Evolutionary conservation across 2,329 filamentous ascomycete species (phyloP).

Genomic region (Neurospora sp.): DNA sequence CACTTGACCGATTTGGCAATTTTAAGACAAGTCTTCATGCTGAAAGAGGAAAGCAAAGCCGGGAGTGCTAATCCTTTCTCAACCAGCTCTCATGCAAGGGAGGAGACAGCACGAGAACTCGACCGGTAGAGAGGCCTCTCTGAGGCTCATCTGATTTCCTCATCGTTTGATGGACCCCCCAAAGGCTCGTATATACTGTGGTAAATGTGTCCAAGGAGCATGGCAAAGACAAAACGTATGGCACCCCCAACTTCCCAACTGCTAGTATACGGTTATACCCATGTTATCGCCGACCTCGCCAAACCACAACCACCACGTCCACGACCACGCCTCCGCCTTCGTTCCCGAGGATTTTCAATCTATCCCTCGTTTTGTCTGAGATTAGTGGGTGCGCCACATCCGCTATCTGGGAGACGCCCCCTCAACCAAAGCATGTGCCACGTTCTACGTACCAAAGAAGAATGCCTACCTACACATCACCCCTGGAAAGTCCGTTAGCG

Average conservation of each 20-base stretch:
- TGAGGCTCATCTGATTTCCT: neutral
- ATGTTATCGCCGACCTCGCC: neutral
- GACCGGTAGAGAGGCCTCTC: neutral
- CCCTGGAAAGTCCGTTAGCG: no score
- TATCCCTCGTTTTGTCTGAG: neutral
- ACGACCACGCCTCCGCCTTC: neutral
- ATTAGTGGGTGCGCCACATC: neutral
- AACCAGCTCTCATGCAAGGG: neutral
- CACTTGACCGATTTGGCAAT: neutral
- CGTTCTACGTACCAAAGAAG: neutral
- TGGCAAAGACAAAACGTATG: neutral
- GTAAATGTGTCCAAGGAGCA: neutral
- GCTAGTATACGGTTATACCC: neutral
- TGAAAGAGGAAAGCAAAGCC: neutral
- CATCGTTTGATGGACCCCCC: neutral
- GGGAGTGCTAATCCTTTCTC: neutral
- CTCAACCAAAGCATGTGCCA: neutral
- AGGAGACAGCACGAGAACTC: neutral
- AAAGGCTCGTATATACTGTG: neutral
- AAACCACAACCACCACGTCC: neutral
- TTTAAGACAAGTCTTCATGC: neutral
- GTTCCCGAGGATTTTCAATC: neutral
- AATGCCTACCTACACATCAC: neutral
- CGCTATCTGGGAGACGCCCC: neutral
- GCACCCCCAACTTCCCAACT: neutral